Evolutionary conservation across 805 yeast genomes (phyloP), one percentile per base, ranked within the genome.

Genomic region (Priceomyces medius): DNA sequence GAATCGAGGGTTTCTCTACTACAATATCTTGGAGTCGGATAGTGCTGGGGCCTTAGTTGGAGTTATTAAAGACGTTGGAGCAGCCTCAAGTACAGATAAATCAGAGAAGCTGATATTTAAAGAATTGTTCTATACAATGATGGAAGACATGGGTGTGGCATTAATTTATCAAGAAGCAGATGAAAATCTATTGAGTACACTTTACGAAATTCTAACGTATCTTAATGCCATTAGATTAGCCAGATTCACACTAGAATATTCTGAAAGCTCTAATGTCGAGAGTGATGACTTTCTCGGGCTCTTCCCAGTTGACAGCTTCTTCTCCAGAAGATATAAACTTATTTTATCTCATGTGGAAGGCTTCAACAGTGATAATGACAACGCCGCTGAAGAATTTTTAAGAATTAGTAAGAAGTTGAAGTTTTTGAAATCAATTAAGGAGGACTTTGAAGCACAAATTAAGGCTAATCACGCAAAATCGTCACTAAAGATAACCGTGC

Each of bases 1-100:
- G 49, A 93, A 91, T 56, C 67, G 95, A 43, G 97, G 96, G 0
- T 73, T 88, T 51, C 71, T 88, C 23, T 76, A 80, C 45, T 73
- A 85, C 20, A 67, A 73, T 21, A 58, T 68, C 4, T 48, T 69
- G 47, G 62, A 48, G 35, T 31, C 31, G 7, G 37, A 24, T 5
- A 18, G 17, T 10, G 42, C 18, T 10, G 26, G 26, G 10, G 7
- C 26, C 10, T 7, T 23, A 10, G 23, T 29, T 7, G 13, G 16
- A 3, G 31, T 21, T 5, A 8, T 37, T n/a, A 20, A 41, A 54
- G 39, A 31, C 13, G 14, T 13, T 7, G 14, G 14, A 7, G 18
- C 16, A 13, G 29, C 27, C 29, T 32, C 28, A 31, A 32, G 23
- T n/a, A 5, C 16, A 7, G 37, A 33, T 19, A 41, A 27, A 41